phyloP scores from a whole-genome alignment of 108 stramenopile genomes.

The Fragilariopsis cylindrus region DNA sequence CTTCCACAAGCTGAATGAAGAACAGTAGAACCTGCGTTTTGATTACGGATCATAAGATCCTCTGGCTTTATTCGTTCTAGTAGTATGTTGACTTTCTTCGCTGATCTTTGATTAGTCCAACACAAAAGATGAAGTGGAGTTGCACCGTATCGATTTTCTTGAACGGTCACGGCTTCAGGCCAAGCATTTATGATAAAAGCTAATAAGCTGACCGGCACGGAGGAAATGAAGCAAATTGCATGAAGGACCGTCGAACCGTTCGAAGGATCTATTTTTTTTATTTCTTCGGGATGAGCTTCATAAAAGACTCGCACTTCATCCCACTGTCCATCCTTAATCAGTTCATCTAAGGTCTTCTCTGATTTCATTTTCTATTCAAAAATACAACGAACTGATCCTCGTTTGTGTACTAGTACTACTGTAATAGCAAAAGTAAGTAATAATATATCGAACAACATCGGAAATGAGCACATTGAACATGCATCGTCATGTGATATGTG shows the following conservation, averaged over 20 bases:
- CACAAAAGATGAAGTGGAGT: slow-evolving; percentile 46
- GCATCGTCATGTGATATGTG: too few species aligned
- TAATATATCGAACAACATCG: too few species aligned
- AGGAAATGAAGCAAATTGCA: slow-evolving; percentile 20
- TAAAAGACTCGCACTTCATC: slow-evolving; percentile 17
- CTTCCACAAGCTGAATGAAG: slow-evolving; percentile 46
- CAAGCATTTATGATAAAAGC: slow-evolving; percentile 18
- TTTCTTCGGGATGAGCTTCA: slow-evolving; percentile 24
- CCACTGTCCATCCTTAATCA: slow-evolving; percentile 38
- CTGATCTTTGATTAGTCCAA: slow-evolving; percentile 32
- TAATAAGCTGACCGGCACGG: slow-evolving; percentile 29
- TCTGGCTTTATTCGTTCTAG: slow-evolving; percentile 35
- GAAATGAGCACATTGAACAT: too few species aligned
- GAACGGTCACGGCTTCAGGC: slow-evolving; percentile 36
- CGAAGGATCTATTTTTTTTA: slow-evolving; percentile 20
- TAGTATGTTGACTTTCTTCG: slow-evolving; percentile 24
- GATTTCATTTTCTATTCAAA: background rate
- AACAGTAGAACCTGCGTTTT: slow-evolving; percentile 38
- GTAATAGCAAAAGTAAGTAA: too few species aligned
- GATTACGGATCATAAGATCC: slow-evolving; percentile 36
- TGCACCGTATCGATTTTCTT: slow-evolving; percentile 34
- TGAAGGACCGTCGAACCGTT: slow-evolving; percentile 39
- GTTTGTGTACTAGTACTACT: too few species aligned
- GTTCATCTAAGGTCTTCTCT: background rate
- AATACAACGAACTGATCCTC: background rate